phyloP scores from a whole-genome alignment of 2,329 filamentous ascomycete species.

The Epichloe sylvatica region DNA sequence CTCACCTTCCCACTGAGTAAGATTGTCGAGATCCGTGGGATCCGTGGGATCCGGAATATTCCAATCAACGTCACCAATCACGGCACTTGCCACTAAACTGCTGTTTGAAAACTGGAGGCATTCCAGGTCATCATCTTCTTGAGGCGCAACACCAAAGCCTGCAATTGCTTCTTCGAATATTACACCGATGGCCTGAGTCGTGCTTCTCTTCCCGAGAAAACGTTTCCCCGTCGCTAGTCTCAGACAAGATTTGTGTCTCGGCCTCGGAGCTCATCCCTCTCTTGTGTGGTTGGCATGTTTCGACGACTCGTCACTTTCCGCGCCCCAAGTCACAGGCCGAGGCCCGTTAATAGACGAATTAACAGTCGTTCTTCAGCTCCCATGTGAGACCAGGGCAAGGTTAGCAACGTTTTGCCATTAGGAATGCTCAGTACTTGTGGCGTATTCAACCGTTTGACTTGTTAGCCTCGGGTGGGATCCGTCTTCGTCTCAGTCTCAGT shows the following conservation, averaged over 20 bases:
- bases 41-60: no score
- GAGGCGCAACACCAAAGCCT: neutral
- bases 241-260: slow-evolving; percentile 1
- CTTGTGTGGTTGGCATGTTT: neutral
- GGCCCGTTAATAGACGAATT: neutral
- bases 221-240: neutral
- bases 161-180: neutral
- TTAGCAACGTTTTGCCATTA: neutral
- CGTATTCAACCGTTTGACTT: neutral
- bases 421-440: neutral
- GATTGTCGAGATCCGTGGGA: no score
- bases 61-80: no score
- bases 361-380: neutral
- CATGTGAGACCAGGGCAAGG: neutral
- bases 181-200: neutral
- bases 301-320: slow-evolving; percentile 1
- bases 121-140: neutral
- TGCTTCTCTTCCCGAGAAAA: slow-evolving; percentile 1
- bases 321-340: neutral
- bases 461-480: neutral
- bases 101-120: no score
- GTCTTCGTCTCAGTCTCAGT: neutral
- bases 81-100: no score
- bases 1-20: no score
- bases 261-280: neutral